Evolutionary conservation across 805 yeast genomes (phyloP), one percentile per base, ranked within the genome.

Genomic region (Ogataea saltuana): DNA sequence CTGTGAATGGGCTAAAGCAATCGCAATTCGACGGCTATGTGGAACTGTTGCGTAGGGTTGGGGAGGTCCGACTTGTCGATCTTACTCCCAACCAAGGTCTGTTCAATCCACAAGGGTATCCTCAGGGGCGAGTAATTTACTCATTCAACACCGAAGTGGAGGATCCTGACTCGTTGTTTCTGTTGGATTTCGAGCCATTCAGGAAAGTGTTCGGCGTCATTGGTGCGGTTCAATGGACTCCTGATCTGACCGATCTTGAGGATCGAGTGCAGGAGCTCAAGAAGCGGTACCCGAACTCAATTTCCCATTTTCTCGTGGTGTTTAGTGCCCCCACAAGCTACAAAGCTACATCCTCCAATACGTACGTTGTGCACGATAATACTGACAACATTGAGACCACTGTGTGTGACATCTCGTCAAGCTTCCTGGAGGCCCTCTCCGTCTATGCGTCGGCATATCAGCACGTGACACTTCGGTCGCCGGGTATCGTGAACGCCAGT

Each of bases 141-240:
- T 81, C 81, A 43, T 79, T 80, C 50, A 56, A 66, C 6, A 68
- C 75, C 1, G 83, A 78, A 42, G 72, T 71, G n/a, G 81, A 78
- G 30, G 61, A 56, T 34, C 18, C 50, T 0, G 61, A 54, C 17
- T 73, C 84, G 20, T 64, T 81, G 6, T 82, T 85, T 41, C 68
- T 91, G 31, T 87, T 85, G 53, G 98, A 91, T 62, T 80, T 91
- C 50, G 97, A 93, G 64, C 96, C 97, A 1, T 88, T 77, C 63
- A 67, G 97, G 39, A 88, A 88, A 58, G 79, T 85, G 0, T 78
- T 88, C 53, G 71, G 83, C 6, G 80, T 83, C 4, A 36, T 76
- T 6, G 81, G 80, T 0, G 45, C 74, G 12, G 69, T 72, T 1
- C 50, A 58, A 17, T 70, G 68, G 59, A 46, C 39, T 4, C 47